Percentiles rank a stretch among this genome's conserved stretches.
These are phyloP conservation scores for Fusarium nematophilum DNA, from an alignment of 2,329 filamentous ascomycete genomes.

Conservation along the genomic window DNA sequence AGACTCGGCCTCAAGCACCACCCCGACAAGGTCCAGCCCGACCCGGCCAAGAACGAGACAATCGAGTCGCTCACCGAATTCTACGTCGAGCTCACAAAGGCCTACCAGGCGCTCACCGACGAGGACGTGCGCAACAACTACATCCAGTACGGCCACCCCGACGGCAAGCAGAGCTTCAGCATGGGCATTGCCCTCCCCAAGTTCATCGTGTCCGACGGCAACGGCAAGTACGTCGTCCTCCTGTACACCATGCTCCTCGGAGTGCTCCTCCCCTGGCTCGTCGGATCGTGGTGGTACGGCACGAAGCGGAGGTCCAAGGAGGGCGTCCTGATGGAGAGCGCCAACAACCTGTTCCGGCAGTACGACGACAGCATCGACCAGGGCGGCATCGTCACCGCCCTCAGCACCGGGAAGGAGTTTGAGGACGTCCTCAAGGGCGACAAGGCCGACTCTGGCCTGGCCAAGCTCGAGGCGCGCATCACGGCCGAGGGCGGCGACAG, in stretches of 20 bases:
- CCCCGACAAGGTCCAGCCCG: constrained; percentile 90
- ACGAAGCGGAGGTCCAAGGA: constrained; percentile 94
- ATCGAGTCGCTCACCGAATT: constrained; percentile 83
- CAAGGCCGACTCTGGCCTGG: constrained; percentile 82
- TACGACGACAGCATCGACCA: constrained; percentile 88
- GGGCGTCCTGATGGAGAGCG: constrained; percentile 90
- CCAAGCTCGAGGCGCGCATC: constrained; percentile 85
- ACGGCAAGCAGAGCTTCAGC: constrained; percentile 97
- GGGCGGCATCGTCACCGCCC: constrained; percentile 80
- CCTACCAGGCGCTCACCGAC: constrained; percentile 97
- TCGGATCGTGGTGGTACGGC: constrained; percentile 99
- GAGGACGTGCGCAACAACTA: constrained; percentile 98
- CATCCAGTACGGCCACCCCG: constrained; percentile 93
- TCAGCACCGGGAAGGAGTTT: constrained; percentile 90
- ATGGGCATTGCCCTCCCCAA: constrained; percentile 96
- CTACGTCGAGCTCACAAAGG: constrained; percentile 96
- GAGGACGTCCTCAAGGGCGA: constrained; percentile 79
- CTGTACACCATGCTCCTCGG: constrained; percentile 90
- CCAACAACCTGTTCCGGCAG: constrained; percentile 93
- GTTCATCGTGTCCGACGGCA: constrained; percentile 91
- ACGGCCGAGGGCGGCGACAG: constrained; percentile 69
- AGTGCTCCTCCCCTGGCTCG: constrained; percentile 89
- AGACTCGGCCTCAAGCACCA: constrained; percentile 87
- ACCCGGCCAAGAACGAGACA: constrained; percentile 89
- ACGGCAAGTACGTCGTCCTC: constrained; percentile 93